Conservation (phyloP, 352 stramenopile species). For the Blastocystis sp. region DNA sequence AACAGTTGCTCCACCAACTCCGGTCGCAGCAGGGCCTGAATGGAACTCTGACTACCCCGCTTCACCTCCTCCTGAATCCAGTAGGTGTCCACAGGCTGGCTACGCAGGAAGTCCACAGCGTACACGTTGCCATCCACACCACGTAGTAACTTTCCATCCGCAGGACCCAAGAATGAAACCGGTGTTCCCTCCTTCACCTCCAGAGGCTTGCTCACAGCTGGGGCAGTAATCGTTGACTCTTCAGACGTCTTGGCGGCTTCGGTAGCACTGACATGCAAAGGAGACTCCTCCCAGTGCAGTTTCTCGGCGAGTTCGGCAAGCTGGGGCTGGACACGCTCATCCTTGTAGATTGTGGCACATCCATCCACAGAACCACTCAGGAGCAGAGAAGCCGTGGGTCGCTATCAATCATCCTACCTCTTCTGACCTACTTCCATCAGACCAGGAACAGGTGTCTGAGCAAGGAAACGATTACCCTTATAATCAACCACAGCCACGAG, state of each 20-base stretch:
- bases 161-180: slow-evolving; percentile 38
- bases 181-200: slow-evolving; percentile 15
- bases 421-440: not conserved
- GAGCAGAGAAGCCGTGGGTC: not conserved
- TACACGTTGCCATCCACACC: slow-evolving; percentile 50
- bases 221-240: not conserved
- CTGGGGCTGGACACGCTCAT: slow-evolving; percentile 17
- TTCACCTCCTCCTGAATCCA: slow-evolving; percentile 52
- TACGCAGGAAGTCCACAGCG: slow-evolving; percentile 42
- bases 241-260: not conserved
- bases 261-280: not conserved
- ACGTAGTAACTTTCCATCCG: slow-evolving; percentile 32
- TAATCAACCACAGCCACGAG: slow-evolving; percentile 31
- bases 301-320: slow-evolving; percentile 7
- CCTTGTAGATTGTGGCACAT: slow-evolving; percentile 31
- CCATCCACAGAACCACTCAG: slow-evolving; percentile 4
- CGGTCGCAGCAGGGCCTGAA: slow-evolving; percentile 20
- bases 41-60: not conserved
- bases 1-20: slow-evolving; percentile 36
- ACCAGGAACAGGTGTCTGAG: slow-evolving; percentile 22
- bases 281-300: slow-evolving; percentile 25
- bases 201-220: slow-evolving; percentile 14
- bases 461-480: slow-evolving; percentile 19
- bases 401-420: not conserved
- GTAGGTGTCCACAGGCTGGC: slow-evolving; percentile 41